Conservation (phyloP, 345 rosid species). For the Camelina hispida region DNA sequence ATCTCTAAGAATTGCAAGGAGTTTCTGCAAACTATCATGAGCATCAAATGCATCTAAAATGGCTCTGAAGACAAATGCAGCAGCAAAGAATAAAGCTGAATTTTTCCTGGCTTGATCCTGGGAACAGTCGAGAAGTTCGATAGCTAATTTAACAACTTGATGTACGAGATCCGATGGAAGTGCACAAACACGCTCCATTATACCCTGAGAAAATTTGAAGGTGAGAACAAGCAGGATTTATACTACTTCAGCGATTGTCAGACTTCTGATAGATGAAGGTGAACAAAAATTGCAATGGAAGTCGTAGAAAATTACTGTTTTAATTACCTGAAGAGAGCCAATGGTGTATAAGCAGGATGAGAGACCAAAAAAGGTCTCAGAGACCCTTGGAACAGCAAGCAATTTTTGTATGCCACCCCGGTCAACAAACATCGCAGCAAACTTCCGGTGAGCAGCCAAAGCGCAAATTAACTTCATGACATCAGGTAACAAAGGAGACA, state of each 20-base stretch:
- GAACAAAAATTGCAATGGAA: slow-evolving; percentile 12
- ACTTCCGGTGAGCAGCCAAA: slow-evolving; percentile 96
- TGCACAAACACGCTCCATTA: slow-evolving; percentile 98
- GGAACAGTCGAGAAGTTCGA: slow-evolving; percentile 81
- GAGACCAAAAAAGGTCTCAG: slow-evolving; percentile 79
- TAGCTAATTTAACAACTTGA: slow-evolving; percentile 87
- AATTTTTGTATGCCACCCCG: slow-evolving; percentile 93
- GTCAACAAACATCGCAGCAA: slow-evolving; percentile 98
- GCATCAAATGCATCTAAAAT: slow-evolving; percentile 96
- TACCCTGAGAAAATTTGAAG: slow-evolving; percentile 57
- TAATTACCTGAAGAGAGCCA: slow-evolving; percentile 89
- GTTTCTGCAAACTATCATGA: slow-evolving; percentile 84
- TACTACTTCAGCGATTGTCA: not conserved
- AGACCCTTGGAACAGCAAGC: slow-evolving; percentile 81
- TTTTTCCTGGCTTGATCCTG: slow-evolving; percentile 95
- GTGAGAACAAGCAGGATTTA: slow-evolving; percentile 23
- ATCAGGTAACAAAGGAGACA: slow-evolving; percentile 70
- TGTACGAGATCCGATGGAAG: slow-evolving; percentile 80
- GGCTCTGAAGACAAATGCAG: slow-evolving; percentile 96
- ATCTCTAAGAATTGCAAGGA: slow-evolving; percentile 72
- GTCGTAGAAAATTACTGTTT: slow-evolving; percentile 6
- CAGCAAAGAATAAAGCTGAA: slow-evolving; percentile 91
- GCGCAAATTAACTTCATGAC: slow-evolving; percentile 99
- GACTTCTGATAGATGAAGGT: not conserved
- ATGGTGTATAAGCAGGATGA: slow-evolving; percentile 92